Conservation (phyloP, 768 basidiomycete genomes). For the Termitomyces sp. region DNA sequence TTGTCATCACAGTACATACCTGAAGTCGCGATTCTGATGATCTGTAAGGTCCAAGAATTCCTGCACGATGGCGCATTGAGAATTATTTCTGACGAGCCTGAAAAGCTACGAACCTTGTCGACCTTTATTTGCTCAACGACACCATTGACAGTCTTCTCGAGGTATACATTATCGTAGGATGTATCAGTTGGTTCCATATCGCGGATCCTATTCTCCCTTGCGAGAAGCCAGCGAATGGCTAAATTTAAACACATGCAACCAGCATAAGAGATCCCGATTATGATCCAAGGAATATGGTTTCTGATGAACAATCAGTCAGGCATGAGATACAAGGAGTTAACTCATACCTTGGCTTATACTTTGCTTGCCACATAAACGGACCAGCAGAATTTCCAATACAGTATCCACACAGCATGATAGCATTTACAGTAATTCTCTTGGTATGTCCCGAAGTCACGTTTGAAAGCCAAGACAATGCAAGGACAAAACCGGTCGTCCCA, state of each 20-base stretch:
- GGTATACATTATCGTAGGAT: constrained; percentile 58
- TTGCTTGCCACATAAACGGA: constrained; percentile 76
- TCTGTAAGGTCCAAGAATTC: constrained; percentile 76
- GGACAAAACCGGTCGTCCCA: constrained; percentile 41
- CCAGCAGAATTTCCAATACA: constrained; percentile 60
- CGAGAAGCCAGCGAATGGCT: constrained; percentile 49
- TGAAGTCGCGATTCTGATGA: constrained; percentile 65
- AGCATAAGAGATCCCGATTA: constrained; percentile 65
- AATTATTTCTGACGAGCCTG: background rate
- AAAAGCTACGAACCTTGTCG: constrained; percentile 52
- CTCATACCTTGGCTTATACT: constrained; percentile 61
- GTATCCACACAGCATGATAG: constrained; percentile 72
- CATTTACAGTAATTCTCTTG: constrained; percentile 67
- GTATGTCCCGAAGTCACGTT: constrained; percentile 70
- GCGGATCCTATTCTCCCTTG: constrained; percentile 59
- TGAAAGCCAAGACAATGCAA: constrained; percentile 63
- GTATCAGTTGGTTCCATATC: constrained; percentile 52
- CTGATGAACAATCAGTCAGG: constrained; percentile 25
- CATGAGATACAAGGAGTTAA: background rate
- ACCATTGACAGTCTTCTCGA: constrained; percentile 55
- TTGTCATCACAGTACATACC: constrained; percentile 57
- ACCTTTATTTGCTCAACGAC: constrained; percentile 51
- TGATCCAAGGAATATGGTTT: constrained; percentile 73
- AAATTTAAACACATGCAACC: constrained; percentile 45
- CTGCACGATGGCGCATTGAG: constrained; percentile 26